A percentile compares a stretch with the other conserved stretches of the same genome.
Conservation (phyloP, 768 basidiomycete species). For the Chiua virens region DNA sequence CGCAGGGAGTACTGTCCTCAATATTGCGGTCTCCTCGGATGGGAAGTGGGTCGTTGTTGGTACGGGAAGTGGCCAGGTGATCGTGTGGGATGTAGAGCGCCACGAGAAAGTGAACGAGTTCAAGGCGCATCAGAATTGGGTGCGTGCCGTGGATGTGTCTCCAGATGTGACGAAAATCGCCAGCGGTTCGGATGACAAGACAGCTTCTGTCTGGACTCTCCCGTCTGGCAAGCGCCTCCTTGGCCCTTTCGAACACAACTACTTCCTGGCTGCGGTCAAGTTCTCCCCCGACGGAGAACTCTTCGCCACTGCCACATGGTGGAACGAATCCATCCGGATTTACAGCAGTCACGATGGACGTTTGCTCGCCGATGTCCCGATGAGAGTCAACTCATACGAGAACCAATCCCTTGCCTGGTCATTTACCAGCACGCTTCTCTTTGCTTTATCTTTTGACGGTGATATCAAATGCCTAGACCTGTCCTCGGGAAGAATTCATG, state of each 20-base stretch:
- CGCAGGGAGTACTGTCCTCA: background rate
- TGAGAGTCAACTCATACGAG: background rate
- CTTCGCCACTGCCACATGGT: conserved; percentile 8
- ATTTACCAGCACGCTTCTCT: background rate
- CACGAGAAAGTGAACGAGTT: background rate
- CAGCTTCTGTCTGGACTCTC: background rate
- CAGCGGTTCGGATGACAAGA: background rate
- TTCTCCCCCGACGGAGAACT: conserved; percentile 7
- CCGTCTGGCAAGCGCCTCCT: background rate
- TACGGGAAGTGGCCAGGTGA: background rate
- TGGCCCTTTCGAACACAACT: background rate
- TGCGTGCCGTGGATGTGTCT: background rate
- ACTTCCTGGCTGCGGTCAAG: conserved; percentile 6
- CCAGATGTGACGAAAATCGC: background rate
- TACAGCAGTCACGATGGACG: background rate
- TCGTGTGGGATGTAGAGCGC: background rate
- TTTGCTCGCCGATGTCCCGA: background rate
- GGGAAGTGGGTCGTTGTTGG: background rate
- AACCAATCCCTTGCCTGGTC: conserved; percentile 12
- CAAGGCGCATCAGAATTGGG: background rate
- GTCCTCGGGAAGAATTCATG: background rate
- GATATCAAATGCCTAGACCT: conserved; percentile 3
- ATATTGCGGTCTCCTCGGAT: background rate
- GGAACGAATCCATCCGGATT: background rate
- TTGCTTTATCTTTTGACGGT: background rate